Percentiles rank a stretch among this genome's conserved stretches.
phyloP scores from a whole-genome alignment of 2,329 filamentous ascomycete genomes.

The Capronia americana region DNA sequence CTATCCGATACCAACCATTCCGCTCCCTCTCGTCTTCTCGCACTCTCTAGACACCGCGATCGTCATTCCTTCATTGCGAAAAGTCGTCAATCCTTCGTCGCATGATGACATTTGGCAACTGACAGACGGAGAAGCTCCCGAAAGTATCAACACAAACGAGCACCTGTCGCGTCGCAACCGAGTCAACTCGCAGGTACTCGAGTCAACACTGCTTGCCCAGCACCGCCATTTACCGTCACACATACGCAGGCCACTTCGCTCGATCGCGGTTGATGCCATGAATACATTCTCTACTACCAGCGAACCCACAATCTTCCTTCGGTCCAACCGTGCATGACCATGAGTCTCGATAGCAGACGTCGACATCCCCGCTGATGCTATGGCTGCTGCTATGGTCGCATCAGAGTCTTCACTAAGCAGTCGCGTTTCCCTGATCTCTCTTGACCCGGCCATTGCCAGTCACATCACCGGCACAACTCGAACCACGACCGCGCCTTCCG shows the following conservation, averaged over 20 bases:
- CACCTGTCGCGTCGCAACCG: slow-evolving; percentile 16
- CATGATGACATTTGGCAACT: neutral
- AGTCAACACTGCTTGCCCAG: neutral
- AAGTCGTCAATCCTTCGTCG: neutral
- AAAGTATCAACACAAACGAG: slow-evolving; percentile 1
- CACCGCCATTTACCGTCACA: slow-evolving; percentile 10
- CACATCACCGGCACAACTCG: slow-evolving; percentile 37
- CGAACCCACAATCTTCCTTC: slow-evolving; percentile 4
- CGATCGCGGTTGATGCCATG: slow-evolving; percentile 21
- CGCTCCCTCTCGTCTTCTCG: neutral
- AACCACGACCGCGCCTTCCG: slow-evolving; percentile 25
- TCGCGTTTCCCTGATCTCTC: slow-evolving; percentile 38
- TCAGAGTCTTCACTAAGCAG: slow-evolving; percentile 36
- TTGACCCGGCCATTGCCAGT: slow-evolving; percentile 40
- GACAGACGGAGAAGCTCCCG: neutral
- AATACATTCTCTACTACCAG: slow-evolving; percentile 9
- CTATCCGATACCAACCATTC: slow-evolving; percentile 3
- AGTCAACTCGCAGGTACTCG: neutral
- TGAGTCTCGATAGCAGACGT: slow-evolving; percentile 21
- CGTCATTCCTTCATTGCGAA: slow-evolving; percentile 11
- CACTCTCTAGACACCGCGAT: neutral
- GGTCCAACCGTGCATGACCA: slow-evolving; percentile 26
- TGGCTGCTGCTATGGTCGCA: slow-evolving; percentile 30
- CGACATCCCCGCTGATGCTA: slow-evolving; percentile 24
- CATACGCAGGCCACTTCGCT: slow-evolving; percentile 1